Evolutionary conservation across 495 filamentous ascomycete species (phyloP), one percentile per base, ranked within the genome.

Genomic region (Amniculicola lignicola): DNA sequence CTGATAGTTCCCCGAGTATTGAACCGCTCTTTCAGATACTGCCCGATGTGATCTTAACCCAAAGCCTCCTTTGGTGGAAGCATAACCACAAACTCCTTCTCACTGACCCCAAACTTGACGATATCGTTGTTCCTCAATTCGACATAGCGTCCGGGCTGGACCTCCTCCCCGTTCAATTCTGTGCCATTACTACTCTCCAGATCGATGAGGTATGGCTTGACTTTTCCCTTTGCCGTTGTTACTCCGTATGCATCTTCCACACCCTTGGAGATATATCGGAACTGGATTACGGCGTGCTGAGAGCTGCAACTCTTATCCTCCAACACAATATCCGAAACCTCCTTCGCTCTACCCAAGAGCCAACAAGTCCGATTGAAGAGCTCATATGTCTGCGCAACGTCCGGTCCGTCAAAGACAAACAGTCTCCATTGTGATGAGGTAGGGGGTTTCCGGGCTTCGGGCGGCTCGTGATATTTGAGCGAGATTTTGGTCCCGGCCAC

Each of bases 231-330:
- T 50, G 52, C 41, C 57, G 85, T 77, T 67, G 81, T 84, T 66
- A 94, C 88, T 28, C 90, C 92, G 67, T 79, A 93, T 66, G 95
- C 90, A 65, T 93, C 89, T 54, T 78, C 79, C 70, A 86, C 90
- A 19, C 27, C 59, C 57, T 59, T 66, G 61, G 85, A 84, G 18
- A 87, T 80, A 67, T 87, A 85, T 37, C 94, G 82, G 63, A 97
- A 98, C 69, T 98, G 93, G 28, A 98, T 76, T 22, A 90, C 94
- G 3, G 93, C 94, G 71, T 98, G 93, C 71, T 98, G 93, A 66
- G 90, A 91, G 52, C 87, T 91, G 66, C 87, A 84, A 67, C 90
- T 96, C 19, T 90, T 91, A 67, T 98, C 90, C 61, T 94, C 90
- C 22, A 90, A 80, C 4, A 82, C 74, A 29, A 95, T 77, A 65